phyloP scores from a whole-genome alignment of 164 flowering plant genomes.

The Tinospora cordifolia region DNA sequence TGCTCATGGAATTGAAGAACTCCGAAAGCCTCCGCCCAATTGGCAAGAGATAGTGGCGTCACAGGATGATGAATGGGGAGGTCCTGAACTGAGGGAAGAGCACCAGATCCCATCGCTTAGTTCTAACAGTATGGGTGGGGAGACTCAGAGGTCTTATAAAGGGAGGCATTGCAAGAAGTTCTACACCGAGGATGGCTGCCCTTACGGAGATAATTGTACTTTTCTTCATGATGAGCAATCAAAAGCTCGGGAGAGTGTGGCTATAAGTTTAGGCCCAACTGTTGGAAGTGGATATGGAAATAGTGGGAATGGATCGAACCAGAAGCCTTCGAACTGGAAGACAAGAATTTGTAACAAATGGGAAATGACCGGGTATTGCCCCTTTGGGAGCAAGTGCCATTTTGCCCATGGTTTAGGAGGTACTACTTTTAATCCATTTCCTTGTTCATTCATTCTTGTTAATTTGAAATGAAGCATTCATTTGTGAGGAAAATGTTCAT shows the following conservation, averaged over 20 bases:
- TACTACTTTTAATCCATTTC: conserved; percentile 21
- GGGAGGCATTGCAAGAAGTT: conserved; percentile 97
- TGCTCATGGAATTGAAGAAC: conserved; percentile 89
- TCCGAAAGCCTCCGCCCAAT: conserved; percentile 87
- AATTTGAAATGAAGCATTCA: not conserved
- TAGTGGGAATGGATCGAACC: conserved; percentile 32
- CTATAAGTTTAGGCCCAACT: conserved; percentile 81
- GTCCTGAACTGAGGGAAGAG: conserved; percentile 71
- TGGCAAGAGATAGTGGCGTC: conserved; percentile 97
- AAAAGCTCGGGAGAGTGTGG: conserved; percentile 84
- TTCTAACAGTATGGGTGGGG: conserved; percentile 38
- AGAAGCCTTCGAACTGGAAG: conserved; percentile 97
- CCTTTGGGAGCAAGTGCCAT: conserved; percentile 96
- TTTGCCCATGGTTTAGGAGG: conserved; percentile 96
- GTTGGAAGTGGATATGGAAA: conserved; percentile 49
- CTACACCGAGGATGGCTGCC: conserved; percentile 95
- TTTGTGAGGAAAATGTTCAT: not conserved
- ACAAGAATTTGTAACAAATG: conserved; percentile 98
- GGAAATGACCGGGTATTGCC: conserved; percentile 96
- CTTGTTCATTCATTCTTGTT: conserved; percentile 1
- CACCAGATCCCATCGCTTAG: conserved; percentile 74
- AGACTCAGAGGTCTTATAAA: conserved; percentile 72
- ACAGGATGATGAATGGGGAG: conserved; percentile 56
- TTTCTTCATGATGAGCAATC: conserved; percentile 95
- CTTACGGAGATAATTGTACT: conserved; percentile 88